These are phyloP conservation scores for Leccinum disarticulatum DNA, from an alignment of 768 basidiomycete species.

Conservation along the genomic window DNA sequence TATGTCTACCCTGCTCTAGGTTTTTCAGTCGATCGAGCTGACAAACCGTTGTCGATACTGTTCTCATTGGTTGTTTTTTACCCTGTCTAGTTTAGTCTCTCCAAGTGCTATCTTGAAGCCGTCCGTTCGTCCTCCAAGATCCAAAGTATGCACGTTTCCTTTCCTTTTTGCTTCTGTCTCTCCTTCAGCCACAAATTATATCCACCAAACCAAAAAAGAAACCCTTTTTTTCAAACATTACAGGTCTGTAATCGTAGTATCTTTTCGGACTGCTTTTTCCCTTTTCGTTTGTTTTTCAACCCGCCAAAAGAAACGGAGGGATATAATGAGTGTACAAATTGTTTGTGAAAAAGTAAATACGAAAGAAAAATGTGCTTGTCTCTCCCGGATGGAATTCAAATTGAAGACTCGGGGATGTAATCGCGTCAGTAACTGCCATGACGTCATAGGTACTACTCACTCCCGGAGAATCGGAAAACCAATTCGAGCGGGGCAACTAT, in stretches of 20 bases:
- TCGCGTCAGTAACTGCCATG: no score
- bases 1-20: slow-evolving; percentile 24
- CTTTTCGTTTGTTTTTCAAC: slow-evolving; percentile 6
- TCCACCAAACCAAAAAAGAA: slow-evolving; percentile 22
- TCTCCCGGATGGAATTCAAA: no score
- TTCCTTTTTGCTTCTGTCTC: slow-evolving; percentile 2
- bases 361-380: not conserved
- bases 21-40: slow-evolving; percentile 15
- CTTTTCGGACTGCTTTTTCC: slow-evolving; percentile 17
- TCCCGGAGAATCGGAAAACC: no score
- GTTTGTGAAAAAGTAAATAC: not conserved
- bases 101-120: not conserved
- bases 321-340: slow-evolving; percentile 29
- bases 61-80: slow-evolving; percentile 14
- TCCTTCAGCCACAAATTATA: slow-evolving; percentile 20
- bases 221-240: slow-evolving; percentile 13
- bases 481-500: no score
- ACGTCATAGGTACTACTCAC: no score
- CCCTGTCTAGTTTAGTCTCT: slow-evolving; percentile 6
- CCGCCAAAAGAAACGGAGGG: slow-evolving; percentile 27
- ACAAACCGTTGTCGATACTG: slow-evolving; percentile 20
- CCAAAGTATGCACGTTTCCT: not conserved
- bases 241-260: slow-evolving; percentile 32
- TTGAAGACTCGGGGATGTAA: no score
- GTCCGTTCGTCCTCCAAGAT: not conserved